These are phyloP conservation scores for Populus hybrid DNA, from an alignment of 441 rosid species.

Conservation along the genomic window DNA sequence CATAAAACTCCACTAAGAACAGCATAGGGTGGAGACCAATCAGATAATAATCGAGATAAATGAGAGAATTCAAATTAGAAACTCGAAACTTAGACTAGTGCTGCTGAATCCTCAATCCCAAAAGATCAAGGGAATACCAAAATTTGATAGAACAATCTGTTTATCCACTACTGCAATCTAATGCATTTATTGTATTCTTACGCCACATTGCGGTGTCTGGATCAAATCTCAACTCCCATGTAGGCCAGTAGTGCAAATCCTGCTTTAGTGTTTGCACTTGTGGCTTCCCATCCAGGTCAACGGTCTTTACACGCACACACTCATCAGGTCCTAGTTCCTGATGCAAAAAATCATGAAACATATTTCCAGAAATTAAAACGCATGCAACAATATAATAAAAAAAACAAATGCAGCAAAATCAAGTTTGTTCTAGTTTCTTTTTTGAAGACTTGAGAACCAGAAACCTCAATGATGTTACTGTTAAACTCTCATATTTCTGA, in stretches of 20 bases:
- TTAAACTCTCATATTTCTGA: background rate
- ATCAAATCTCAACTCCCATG: constrained; percentile 90
- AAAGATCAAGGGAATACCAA: too few relatives aligned
- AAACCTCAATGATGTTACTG: background rate
- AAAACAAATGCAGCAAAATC: too few relatives aligned
- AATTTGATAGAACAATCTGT: background rate
- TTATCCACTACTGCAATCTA: constrained; percentile 19
- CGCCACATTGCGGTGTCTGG: constrained; percentile 78
- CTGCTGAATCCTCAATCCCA: too few relatives aligned
- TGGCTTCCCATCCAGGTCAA: constrained; percentile 91
- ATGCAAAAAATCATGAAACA: constrained; percentile 1
- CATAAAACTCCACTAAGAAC: too few relatives aligned
- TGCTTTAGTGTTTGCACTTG: constrained; percentile 89
- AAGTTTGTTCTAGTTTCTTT: too few relatives aligned
- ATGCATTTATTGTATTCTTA: constrained; percentile 55
- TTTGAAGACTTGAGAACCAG: background rate
- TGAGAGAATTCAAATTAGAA: too few relatives aligned
- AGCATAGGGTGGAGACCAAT: too few relatives aligned
- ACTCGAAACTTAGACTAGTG: too few relatives aligned
- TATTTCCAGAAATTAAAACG: background rate
- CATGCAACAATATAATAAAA: background rate
- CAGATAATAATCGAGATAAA: too few relatives aligned
- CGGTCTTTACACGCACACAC: constrained; percentile 79
- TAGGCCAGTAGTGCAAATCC: constrained; percentile 98
- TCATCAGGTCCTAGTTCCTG: constrained; percentile 86